Conservation (phyloP, 495 filamentous ascomycete species). For the Podospora pseudopauciseta region DNA sequence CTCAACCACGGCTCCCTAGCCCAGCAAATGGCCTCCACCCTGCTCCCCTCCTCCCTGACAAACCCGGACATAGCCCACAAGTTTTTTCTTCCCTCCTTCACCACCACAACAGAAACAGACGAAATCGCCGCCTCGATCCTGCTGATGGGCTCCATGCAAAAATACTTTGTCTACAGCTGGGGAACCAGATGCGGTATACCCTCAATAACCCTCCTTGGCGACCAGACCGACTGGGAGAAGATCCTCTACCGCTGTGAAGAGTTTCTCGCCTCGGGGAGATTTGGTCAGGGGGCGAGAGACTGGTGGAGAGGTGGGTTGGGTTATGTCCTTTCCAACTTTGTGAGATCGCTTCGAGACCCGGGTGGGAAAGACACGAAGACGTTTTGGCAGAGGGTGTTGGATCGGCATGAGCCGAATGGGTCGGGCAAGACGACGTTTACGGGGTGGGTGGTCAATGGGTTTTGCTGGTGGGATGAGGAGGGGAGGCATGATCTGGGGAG, state of each 20-base stretch:
- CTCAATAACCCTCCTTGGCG: slow-evolving; percentile 37
- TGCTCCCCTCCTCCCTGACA: slow-evolving; percentile 46
- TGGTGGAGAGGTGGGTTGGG: slow-evolving; percentile 31
- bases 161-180: slow-evolving; percentile 27
- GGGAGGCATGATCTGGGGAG: slow-evolving; percentile 20
- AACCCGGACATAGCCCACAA: slow-evolving; percentile 30
- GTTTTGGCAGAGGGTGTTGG: slow-evolving; percentile 39
- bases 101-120: slow-evolving; percentile 33
- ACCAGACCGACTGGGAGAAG: slow-evolving; percentile 30
- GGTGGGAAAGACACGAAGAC: slow-evolving; percentile 17
- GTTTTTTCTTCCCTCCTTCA: slow-evolving; percentile 34
- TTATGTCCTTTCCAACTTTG: slow-evolving; percentile 35
- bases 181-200: slow-evolving; percentile 35
- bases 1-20: slow-evolving; percentile 44
- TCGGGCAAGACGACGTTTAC: slow-evolving; percentile 36
- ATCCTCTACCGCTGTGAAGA: slow-evolving; percentile 15
- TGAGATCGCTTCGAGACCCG: slow-evolving; percentile 35
- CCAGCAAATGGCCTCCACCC: slow-evolving; percentile 36
- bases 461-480: slow-evolving; percentile 43
- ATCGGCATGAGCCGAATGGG: slow-evolving; percentile 33
- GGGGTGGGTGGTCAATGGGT: slow-evolving; percentile 41
- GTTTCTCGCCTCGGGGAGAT: slow-evolving; percentile 18
- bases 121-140: slow-evolving; percentile 24
- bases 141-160: slow-evolving; percentile 34
- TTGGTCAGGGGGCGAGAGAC: slow-evolving; percentile 31